phyloP scores from a whole-genome alignment of 495 filamentous ascomycete genomes.

The Neurospora sp. region DNA sequence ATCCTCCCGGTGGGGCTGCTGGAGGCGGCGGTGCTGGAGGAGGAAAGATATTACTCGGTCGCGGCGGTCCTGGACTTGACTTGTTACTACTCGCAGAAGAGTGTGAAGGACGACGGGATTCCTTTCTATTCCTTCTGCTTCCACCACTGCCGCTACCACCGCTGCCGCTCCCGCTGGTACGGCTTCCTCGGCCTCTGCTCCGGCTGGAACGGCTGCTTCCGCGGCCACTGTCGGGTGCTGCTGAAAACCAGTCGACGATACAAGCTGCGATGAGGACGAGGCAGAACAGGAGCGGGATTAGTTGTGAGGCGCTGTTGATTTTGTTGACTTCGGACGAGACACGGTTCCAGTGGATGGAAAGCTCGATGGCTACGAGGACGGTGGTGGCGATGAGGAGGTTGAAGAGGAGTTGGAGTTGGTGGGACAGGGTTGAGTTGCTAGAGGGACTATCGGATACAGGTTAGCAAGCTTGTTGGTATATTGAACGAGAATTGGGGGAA shows the following conservation, averaged over 20 bases:
- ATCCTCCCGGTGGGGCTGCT: not conserved
- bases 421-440: not conserved
- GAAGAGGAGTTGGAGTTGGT: conserved; percentile 11
- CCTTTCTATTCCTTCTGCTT: not conserved
- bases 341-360: conserved; percentile 31
- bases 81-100: not conserved
- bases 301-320: conserved; percentile 22
- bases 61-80: not conserved
- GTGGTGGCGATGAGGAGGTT: conserved; percentile 18
- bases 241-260: conserved; percentile 1
- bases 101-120: not conserved
- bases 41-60: not conserved
- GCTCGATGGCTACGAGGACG: conserved; percentile 27
- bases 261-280: conserved; percentile 3
- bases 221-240: not conserved
- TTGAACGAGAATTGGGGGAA: not conserved
- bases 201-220: not conserved
- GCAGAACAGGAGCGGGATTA: conserved; percentile 28
- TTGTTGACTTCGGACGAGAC: conserved; percentile 12
- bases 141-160: conserved; percentile 1
- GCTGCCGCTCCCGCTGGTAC: not conserved
- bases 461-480: not conserved
- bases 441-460: not conserved
- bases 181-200: not conserved
- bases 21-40: not conserved